Conservation (phyloP, 1,139 yeast genomes). For the Pichia terricola region DNA sequence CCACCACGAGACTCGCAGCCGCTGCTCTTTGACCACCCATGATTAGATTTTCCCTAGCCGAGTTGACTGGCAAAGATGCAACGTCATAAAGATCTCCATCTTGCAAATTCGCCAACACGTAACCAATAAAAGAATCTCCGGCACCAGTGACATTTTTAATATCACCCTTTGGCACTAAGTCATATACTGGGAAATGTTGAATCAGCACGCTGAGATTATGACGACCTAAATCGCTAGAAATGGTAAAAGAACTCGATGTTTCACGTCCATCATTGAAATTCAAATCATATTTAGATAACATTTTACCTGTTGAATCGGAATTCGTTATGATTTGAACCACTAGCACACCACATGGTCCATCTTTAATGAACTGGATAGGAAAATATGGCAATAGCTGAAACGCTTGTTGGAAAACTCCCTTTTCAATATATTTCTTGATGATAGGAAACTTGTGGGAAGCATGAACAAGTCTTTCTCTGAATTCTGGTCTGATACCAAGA, state of each 20-base stretch:
- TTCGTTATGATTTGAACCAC: conserved; percentile 31
- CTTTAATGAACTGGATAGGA: conserved; percentile 58
- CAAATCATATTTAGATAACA: conserved; percentile 4
- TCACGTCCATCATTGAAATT: conserved; percentile 1
- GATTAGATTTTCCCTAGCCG: neutral
- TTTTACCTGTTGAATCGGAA: conserved; percentile 5
- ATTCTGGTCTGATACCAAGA: conserved; percentile 40
- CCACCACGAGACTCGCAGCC: neutral
- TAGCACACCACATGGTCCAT: conserved; percentile 58
- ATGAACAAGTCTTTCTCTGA: conserved; percentile 34
- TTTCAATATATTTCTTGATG: conserved; percentile 24
- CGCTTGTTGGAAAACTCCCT: conserved; percentile 61
- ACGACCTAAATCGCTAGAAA: conserved; percentile 22
- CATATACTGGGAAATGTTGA: conserved; percentile 51
- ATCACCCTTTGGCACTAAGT: conserved; percentile 23
- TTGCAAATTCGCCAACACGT: conserved; percentile 26
- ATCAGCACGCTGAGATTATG: conserved; percentile 42
- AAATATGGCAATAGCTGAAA: conserved; percentile 63
- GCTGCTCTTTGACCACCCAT: conserved; percentile 1
- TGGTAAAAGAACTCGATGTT: conserved; percentile 16
- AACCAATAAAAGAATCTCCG: conserved; percentile 63
- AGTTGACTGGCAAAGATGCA: too few species aligned
- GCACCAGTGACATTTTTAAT: conserved; percentile 58
- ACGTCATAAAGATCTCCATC: too few species aligned
- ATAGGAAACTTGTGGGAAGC: conserved; percentile 22